These are phyloP conservation scores for Rosa multiflora DNA, from an alignment of 306 rosid species.

Conservation along the genomic window DNA sequence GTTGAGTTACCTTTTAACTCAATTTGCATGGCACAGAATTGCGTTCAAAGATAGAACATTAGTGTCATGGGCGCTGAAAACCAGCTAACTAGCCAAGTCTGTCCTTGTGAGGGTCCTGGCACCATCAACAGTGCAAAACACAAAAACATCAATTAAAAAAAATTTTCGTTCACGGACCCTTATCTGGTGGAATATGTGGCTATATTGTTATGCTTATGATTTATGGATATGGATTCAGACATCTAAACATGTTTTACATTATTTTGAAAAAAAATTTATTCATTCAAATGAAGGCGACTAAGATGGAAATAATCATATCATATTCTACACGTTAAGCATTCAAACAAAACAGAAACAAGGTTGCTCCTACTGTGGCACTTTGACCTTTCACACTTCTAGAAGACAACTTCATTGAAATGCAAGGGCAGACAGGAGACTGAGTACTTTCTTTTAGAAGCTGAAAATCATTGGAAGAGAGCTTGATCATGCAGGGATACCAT, in stretches of 20 bases:
- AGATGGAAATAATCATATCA: background rate
- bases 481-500: conserved; percentile 22
- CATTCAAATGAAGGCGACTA: background rate
- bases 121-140: background rate
- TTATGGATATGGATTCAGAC: background rate
- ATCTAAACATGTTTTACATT: background rate
- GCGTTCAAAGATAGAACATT: background rate
- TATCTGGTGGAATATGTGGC: background rate
- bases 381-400: background rate
- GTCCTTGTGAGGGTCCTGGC: background rate
- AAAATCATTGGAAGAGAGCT: conserved; percentile 1
- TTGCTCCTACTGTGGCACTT: conserved; percentile 9
- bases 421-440: background rate
- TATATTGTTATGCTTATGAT: background rate
- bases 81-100: background rate
- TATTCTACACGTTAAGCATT: background rate
- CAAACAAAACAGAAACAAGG: conserved; percentile 3
- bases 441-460: conserved; percentile 1
- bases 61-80: too few relatives aligned
- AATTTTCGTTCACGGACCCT: background rate
- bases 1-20: background rate
- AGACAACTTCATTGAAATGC: background rate
- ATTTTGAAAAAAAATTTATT: background rate
- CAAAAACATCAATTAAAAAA: background rate
- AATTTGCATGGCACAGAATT: too few relatives aligned